Evolutionary conservation across 1,139 yeast species (phyloP).

Genomic region (Eremothecium cymbalariae): DNA sequence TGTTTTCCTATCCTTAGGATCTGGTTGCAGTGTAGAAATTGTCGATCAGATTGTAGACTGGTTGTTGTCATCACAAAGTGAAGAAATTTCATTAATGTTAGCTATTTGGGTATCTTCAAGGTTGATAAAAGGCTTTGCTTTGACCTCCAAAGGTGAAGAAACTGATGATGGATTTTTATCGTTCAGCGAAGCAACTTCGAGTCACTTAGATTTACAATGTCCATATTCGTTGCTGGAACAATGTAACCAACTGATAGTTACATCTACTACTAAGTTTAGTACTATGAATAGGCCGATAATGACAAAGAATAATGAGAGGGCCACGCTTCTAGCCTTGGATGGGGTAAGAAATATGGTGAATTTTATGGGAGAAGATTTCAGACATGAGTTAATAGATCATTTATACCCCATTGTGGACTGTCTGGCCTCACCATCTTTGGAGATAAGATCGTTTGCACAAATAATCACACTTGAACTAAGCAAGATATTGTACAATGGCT

Average conservation of each 20-base stretch:
- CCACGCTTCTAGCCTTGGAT: constrained; percentile 26
- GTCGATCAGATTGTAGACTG: constrained; percentile 10
- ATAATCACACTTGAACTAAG: constrained; percentile 42
- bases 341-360: constrained; percentile 37
- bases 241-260: not conserved
- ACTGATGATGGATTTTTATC: constrained; percentile 24
- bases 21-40: constrained; percentile 6
- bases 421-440: constrained; percentile 41
- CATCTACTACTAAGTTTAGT: constrained; percentile 1
- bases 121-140: constrained; percentile 22
- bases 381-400: constrained; percentile 44
- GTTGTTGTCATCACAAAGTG: constrained; percentile 14
- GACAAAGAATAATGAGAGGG: constrained; percentile 13
- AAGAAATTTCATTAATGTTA: constrained; percentile 18
- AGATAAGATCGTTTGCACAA: constrained; percentile 42
- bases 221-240: constrained; percentile 2
- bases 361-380: constrained; percentile 37
- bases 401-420: constrained; percentile 49
- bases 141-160: constrained; percentile 17
- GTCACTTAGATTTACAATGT: not conserved
- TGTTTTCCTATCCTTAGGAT: constrained; percentile 22
- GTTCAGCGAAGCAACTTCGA: not conserved
- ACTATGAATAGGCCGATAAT: constrained; percentile 5
- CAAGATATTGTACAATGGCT: constrained; percentile 45
- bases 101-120: constrained; percentile 28